Conservation (phyloP, 2,329 filamentous ascomycete species). For the Ophiostoma sp. region DNA sequence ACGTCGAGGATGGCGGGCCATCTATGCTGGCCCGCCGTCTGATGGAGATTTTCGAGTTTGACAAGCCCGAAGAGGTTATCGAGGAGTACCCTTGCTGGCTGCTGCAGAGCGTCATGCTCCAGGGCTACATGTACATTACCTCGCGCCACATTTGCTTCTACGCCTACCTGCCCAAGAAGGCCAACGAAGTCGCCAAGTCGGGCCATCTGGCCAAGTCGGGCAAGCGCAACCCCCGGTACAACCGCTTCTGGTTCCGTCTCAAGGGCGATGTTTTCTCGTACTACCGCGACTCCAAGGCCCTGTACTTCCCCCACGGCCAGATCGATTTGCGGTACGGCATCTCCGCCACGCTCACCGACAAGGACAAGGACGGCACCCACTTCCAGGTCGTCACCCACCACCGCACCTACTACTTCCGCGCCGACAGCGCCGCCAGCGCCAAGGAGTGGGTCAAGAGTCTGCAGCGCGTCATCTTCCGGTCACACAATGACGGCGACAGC, state of each 20-base stretch:
- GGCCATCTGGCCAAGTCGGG: constrained; percentile 88
- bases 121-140: constrained; percentile 96
- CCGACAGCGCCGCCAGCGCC: constrained; percentile 82
- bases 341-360: constrained; percentile 68
- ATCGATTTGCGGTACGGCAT: constrained; percentile 92
- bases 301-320: constrained; percentile 89
- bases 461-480: constrained; percentile 91
- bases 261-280: constrained; percentile 93
- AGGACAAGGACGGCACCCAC: constrained; percentile 69
- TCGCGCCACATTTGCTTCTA: constrained; percentile 94
- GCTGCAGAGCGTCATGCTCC: constrained; percentile 84
- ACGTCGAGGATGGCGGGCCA: constrained; percentile 44
- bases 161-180: constrained; percentile 92
- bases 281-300: constrained; percentile 76
- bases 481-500: constrained; percentile 94
- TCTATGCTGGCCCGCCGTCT: constrained; percentile 68
- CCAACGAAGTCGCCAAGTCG: constrained; percentile 77
- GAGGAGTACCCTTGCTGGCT: constrained; percentile 94
- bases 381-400: constrained; percentile 83
- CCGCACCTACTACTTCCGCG: constrained; percentile 81
- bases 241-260: constrained; percentile 88
- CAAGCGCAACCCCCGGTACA: constrained; percentile 82
- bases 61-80: constrained; percentile 78
- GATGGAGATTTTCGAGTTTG: constrained; percentile 84
- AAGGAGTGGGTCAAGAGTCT: constrained; percentile 96